Base-by-base conservation (phyloP, 352 stramenopile species). In the Globisporangium spiculum region DNA sequence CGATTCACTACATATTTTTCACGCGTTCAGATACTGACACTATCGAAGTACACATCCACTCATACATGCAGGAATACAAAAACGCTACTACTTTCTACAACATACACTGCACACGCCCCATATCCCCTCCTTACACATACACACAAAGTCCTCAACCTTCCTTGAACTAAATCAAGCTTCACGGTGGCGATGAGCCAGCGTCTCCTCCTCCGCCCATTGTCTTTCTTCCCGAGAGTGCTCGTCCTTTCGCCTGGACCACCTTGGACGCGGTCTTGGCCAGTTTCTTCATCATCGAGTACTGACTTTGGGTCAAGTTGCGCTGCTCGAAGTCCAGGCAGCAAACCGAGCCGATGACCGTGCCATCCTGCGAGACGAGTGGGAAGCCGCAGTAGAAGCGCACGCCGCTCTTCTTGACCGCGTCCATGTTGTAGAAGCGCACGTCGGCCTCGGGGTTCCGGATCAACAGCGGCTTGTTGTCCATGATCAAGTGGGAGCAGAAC, bases 401-500 rank as follows among this genome's bases (percentile, higher is more conserved):
- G 18, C n/a, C 26, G 7, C 16, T 26, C n/a, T 60, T 41, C 54
- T 8, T 60, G 16, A 60, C 54, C 2, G 54, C 26, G 7, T 41
- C 26, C 16, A 60, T 26, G 27, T 60, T 36, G 53, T 22, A 9
- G 1, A 93, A 93, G n/a, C 85, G 85, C 63, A 91, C 79, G 70
- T 93, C 85, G 0, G 83, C 75, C 34, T 90, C 81, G 0, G 79
- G 78, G 65, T 92, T 74, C 3, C 74, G 73, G 67, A 89, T 74
- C 32, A 93, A 71, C 4, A 93, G 72, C 4, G 86, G 86, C 65
- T 89, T 83, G 38, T 73, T 27, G 54, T 78, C 76, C 67, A 93
- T 73, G 58, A 93, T 84, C 32, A 72, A 81, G 52, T 92, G 86
- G 22, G 80, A 68, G 56, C 86, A 93, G 62, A 93, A 89, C 46